Conservation (phyloP, 441 rosid species). For the Gossypium davidsonii region DNA sequence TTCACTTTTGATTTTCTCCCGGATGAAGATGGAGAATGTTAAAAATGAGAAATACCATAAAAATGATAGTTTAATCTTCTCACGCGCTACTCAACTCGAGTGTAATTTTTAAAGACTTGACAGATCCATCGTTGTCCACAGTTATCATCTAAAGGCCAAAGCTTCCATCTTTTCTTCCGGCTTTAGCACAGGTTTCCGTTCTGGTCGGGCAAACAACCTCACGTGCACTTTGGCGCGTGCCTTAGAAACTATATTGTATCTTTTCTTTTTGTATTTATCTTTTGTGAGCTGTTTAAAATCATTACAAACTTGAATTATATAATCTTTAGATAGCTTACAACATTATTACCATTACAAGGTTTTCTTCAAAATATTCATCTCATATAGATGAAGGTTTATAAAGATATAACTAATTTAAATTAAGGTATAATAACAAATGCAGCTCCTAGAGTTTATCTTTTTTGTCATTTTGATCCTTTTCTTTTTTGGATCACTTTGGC, state of each 20-base stretch:
- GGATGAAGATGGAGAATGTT: slow-evolving; percentile 11
- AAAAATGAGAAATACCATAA: background rate
- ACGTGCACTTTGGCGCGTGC: slow-evolving; percentile 9
- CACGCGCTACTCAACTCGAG: background rate
- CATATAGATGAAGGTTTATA: no score
- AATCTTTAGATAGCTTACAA: no score
- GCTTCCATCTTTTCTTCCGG: background rate
- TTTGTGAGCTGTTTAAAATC: background rate
- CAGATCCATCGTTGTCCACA: background rate
- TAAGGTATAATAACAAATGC: no score
- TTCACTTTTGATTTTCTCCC: slow-evolving; percentile 8
- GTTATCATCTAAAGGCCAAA: background rate
- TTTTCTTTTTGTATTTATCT: background rate
- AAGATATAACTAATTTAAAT: no score
- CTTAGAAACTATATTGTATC: background rate
- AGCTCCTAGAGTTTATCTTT: no score
- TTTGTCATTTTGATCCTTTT: no score
- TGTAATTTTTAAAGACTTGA: background rate
- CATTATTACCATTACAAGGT: no score
- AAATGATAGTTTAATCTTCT: background rate
- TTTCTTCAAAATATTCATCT: no score
- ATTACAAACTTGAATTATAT: background rate
- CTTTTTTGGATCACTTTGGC: no score
- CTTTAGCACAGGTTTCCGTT: slow-evolving; percentile 1
- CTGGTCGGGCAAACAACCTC: background rate